Percentiles rank a stretch among this genome's conserved stretches.
Evolutionary conservation across 257 asterid species (phyloP).

Genomic region (Ilex aquifolium): DNA sequence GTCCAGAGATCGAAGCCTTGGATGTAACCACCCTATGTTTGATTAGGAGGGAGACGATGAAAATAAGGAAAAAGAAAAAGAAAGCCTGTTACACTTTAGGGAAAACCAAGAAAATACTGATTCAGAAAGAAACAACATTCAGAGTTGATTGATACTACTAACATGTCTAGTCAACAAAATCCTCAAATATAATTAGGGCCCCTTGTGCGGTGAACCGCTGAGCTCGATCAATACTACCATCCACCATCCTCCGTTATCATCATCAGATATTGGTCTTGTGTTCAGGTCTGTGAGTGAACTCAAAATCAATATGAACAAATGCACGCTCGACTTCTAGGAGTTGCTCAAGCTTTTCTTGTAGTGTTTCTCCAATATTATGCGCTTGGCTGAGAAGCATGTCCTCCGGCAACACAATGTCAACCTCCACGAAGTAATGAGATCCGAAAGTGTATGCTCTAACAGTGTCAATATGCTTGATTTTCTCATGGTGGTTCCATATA

Average conservation of each 20-base stretch:
- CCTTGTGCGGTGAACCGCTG: too few species aligned
- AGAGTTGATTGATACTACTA: neutral
- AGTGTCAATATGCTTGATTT: conserved; percentile 75
- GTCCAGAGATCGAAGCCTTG: too few species aligned
- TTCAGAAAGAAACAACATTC: neutral
- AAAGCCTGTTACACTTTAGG: too few species aligned
- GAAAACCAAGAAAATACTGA: too few species aligned
- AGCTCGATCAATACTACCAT: neutral
- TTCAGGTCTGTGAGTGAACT: conserved; percentile 71
- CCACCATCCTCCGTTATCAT: too few species aligned
- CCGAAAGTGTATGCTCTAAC: conserved; percentile 89
- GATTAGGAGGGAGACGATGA: too few species aligned
- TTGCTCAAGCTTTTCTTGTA: conserved; percentile 79
- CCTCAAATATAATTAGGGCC: neutral
- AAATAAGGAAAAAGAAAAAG: too few species aligned
- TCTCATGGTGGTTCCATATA: conserved; percentile 77
- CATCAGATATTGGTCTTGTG: conserved; percentile 45
- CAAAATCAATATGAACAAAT: conserved; percentile 86
- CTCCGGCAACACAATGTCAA: conserved; percentile 73
- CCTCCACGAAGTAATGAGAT: conserved; percentile 89
- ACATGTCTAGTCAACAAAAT: neutral
- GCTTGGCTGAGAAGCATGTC: conserved; percentile 71
- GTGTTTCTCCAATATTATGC: conserved; percentile 77
- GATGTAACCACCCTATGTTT: too few species aligned
- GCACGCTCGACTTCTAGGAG: conserved; percentile 85